These are phyloP conservation scores for Paulownia fortunei DNA, from an alignment of 257 asterid genomes.

Conservation along the genomic window DNA sequence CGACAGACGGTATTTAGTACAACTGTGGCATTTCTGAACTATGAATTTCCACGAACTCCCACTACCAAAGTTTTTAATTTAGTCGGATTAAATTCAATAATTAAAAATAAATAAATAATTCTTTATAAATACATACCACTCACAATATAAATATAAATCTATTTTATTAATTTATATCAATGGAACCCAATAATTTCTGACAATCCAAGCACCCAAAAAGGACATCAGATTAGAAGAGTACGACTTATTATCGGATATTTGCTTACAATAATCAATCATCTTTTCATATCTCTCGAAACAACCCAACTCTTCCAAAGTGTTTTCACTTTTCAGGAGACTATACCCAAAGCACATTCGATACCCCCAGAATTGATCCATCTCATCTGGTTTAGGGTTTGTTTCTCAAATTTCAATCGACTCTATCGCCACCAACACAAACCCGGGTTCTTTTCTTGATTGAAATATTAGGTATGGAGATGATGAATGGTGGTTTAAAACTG, in stretches of 20 bases:
- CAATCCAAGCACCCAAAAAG: too few species aligned
- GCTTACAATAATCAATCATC: not conserved
- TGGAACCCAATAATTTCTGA: too few species aligned
- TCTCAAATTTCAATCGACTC: constrained; percentile 19
- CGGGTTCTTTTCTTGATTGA: not conserved
- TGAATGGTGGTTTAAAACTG: constrained; percentile 39
- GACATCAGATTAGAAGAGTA: too few species aligned
- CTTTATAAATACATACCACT: too few species aligned
- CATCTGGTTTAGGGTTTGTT: constrained; percentile 36
- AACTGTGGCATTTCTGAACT: not conserved
- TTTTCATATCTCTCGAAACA: constrained; percentile 17
- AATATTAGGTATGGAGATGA: constrained; percentile 40
- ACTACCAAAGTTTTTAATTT: too few species aligned
- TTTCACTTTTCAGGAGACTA: constrained; percentile 30
- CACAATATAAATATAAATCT: too few species aligned
- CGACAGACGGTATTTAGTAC: constrained; percentile 14
- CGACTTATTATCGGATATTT: not conserved
- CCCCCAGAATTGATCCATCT: constrained; percentile 33
- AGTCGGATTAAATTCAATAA: too few species aligned
- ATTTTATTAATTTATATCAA: too few species aligned
- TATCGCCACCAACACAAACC: constrained; percentile 10
- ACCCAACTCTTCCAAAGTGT: constrained; percentile 27
- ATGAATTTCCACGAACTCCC: too few species aligned
- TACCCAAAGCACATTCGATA: not conserved
- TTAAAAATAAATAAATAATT: too few species aligned